Conservation (phyloP, 1,284 basidiomycete genomes). For the Tilletiaria anomala region DNA sequence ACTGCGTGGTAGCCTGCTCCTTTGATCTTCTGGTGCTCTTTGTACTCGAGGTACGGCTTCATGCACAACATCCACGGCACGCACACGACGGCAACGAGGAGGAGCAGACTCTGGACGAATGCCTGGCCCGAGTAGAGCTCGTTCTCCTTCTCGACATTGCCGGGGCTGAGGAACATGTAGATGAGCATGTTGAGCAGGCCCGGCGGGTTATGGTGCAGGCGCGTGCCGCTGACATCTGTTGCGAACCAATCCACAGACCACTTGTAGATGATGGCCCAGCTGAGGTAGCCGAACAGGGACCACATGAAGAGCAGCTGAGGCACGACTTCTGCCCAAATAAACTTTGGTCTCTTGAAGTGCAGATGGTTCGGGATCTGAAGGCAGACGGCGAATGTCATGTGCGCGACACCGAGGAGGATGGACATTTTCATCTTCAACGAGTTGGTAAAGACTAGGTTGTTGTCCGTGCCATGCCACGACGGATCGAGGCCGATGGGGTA, state of each 20-base stretch:
- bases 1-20: constrained; percentile 65
- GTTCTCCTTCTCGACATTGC: constrained; percentile 49
- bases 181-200: constrained; percentile 52
- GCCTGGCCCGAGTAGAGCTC: constrained; percentile 78
- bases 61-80: constrained; percentile 87
- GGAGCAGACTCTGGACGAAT: constrained; percentile 65
- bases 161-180: constrained; percentile 39
- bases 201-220: constrained; percentile 51
- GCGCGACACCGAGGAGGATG: constrained; percentile 86
- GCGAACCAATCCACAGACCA: constrained; percentile 85
- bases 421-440: constrained; percentile 99
- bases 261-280: constrained; percentile 81
- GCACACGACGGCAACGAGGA: constrained; percentile 69
- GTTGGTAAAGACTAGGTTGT: constrained; percentile 84
- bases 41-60: constrained; percentile 87
- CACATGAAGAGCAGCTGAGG: constrained; percentile 95
- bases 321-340: constrained; percentile 86
- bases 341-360: constrained; percentile 69
- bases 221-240: constrained; percentile 45
- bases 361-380: constrained; percentile 89
- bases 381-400: constrained; percentile 96
- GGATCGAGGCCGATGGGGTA: constrained; percentile 94
- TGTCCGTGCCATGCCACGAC: constrained; percentile 85
- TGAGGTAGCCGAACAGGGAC: constrained; percentile 89
- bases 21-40: constrained; percentile 73